These are phyloP conservation scores for Solanum paucissectum DNA, from an alignment of 257 asterid species.

Conservation along the genomic window DNA sequence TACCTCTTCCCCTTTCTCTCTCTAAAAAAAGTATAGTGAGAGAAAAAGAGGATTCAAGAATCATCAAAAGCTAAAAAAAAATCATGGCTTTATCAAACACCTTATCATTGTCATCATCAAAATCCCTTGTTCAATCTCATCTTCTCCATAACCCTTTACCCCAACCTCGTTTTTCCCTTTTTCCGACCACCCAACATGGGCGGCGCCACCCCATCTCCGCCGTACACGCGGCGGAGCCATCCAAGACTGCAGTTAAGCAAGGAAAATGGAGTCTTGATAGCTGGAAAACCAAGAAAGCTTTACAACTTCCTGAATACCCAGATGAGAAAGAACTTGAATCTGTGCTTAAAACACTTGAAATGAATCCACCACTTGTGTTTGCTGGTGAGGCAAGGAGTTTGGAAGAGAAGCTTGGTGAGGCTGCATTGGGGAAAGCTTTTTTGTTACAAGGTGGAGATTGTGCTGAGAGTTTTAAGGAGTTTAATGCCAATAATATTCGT, in stretches of 20 bases:
- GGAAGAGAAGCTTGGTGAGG: constrained; percentile 72
- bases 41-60: not conserved
- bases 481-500: constrained; percentile 63
- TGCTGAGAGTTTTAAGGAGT: constrained; percentile 80
- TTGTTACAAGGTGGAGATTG: constrained; percentile 87
- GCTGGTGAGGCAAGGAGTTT: constrained; percentile 78
- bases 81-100: constrained; percentile 47
- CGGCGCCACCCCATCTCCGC: constrained; percentile 47
- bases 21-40: not conserved
- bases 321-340: constrained; percentile 44
- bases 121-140: constrained; percentile 31
- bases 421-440: constrained; percentile 74
- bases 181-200: constrained; percentile 14
- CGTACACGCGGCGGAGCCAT: constrained; percentile 65
- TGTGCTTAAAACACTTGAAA: constrained; percentile 47
- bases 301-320: constrained; percentile 80
- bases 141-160: constrained; percentile 10
- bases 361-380: constrained; percentile 71
- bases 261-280: constrained; percentile 40
- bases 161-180: constrained; percentile 13
- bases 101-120: constrained; percentile 33
- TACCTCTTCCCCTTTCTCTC: not conserved
- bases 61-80: not conserved
- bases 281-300: constrained; percentile 65
- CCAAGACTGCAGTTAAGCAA: constrained; percentile 22